Evolutionary conservation across 2,329 filamentous ascomycete species (phyloP), one percentile per base, ranked within the genome.

Genomic region (Phyllosticta citriasiana): DNA sequence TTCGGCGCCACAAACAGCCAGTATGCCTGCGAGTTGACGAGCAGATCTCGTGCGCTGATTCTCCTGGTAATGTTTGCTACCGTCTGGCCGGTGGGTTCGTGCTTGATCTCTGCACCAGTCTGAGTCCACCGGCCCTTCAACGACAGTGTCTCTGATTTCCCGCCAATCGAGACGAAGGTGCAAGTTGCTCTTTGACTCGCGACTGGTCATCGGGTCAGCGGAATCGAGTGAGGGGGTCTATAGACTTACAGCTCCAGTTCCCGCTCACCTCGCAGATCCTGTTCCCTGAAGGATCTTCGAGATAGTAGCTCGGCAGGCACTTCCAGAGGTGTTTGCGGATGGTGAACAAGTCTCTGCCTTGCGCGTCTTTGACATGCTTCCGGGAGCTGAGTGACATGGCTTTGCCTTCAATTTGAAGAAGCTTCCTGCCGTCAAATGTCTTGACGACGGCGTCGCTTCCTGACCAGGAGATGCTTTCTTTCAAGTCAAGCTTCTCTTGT

Each of bases 361-460:
- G 60, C 74, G 79, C 76, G 68, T 87, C 84, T 61, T 67, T 76
- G 53, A 87, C 76, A 10, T 78, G 77, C 71, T 85, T 86, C 65
- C 82, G 79, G 14, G 78, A 77, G 2, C 78, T 80, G 2, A 85
- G 67, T 10, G 79, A 78, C 65, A 84, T 66, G 63, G 79, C 68
- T 61, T 81, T 80, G 65, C 83, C 84, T 64, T 84, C 73, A 53
- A 86, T 80, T 64, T 79, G 78, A 64, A 87, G 72, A 33, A 87
- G 66, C 0, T 81, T 77, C 24, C 77, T 73, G 24, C 83, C 83
- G 62, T 78, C 79, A 53, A 78, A 72, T 4, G 81, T 78, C 59
- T 79, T 80, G 71, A 88, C 81, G 64, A 82, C 81, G 73, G 88
- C 88, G 70, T 79, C 83, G 73, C 88, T 84, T 62, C 84, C 84